Evolutionary conservation across 202 grass and related monocot genomes (phyloP), one percentile per base, ranked within the genome.

Genomic region (Zizania palustris): DNA sequence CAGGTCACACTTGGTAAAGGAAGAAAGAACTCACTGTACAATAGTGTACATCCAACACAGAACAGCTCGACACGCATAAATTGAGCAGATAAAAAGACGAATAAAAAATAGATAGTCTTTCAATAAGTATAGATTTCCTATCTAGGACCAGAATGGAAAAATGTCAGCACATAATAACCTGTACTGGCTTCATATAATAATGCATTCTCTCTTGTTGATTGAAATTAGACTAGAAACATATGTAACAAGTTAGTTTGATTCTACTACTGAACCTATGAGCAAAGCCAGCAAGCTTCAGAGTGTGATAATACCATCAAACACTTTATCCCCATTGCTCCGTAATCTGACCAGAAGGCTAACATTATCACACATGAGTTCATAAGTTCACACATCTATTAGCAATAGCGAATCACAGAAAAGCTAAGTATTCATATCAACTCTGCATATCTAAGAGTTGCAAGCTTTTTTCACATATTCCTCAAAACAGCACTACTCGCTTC

Each of bases 1-100:
- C 36, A 55, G 11, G 20, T 65, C 9, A 66, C 69, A 72, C 45
- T 19, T 55, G 46, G 60, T 60, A 81, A 81, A 55, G 35, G 37
- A 81, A 81, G 49, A 36, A 64, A 14, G 5, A 43, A 6, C 9
- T 4, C 33, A 40, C 63, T 4, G 11, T 63, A 76, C 55, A 79
- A 20, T 11, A 44, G n/a, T 22, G 1, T 56, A 22, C 63, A 80
- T 5, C 11, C 46, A 83, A 48, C 6, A 38, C 3, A 35, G 5
- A 63, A 70, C 14, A 57, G 11, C 45, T 16, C 11, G 5, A 80
- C n/a, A 83, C 5, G 2, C 5, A 77, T 22, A 81, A 73, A 65
- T 41, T 62, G 6, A 39, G 63, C 20, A 14, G 51, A 22, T 18
- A 72, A 5, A 42, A 72, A 58, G 15, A 45, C 5, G 28, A 28